A percentile compares a stretch with the other conserved stretches of the same genome.
Evolutionary conservation across 2,329 filamentous ascomycete genomes (phyloP).

Genomic region (Aspergillus terreus): DNA sequence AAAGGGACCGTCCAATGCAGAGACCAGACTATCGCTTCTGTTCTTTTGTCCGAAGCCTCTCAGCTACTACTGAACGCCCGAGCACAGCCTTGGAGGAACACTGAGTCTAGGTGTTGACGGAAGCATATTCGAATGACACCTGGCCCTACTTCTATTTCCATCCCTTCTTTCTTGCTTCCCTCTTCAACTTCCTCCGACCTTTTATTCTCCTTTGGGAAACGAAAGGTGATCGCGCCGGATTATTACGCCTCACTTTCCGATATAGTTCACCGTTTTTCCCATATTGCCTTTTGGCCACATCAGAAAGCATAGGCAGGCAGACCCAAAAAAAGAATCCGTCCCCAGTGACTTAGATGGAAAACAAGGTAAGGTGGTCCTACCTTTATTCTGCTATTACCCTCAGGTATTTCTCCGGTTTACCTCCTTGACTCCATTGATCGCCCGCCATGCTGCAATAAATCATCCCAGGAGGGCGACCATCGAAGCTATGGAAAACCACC

Average conservation of each 20-base stretch:
- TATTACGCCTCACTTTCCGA: constrained; percentile 21
- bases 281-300: constrained; percentile 6
- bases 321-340: constrained; percentile 4
- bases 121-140: not conserved
- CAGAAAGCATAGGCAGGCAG: constrained; percentile 5
- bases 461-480: constrained; percentile 28
- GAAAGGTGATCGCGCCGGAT: constrained; percentile 13
- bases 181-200: not conserved
- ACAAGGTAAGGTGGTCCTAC: constrained; percentile 15
- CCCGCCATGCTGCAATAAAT: constrained; percentile 35
- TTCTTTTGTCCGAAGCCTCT: not conserved
- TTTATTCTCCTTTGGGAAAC: constrained; percentile 9
- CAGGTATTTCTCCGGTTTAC: constrained; percentile 9
- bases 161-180: not conserved
- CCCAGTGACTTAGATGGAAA: constrained; percentile 9
- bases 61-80: not conserved
- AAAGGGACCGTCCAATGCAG: not conserved
- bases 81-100: not conserved
- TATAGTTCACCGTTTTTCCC: constrained; percentile 27
- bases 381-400: constrained; percentile 2
- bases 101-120: not conserved
- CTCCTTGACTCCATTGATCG: constrained; percentile 34
- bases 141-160: not conserved
- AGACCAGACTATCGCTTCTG: not conserved
- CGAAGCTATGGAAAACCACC: constrained; percentile 34